phyloP scores from a whole-genome alignment of 345 rosid species.

The Citrus hindsii region DNA sequence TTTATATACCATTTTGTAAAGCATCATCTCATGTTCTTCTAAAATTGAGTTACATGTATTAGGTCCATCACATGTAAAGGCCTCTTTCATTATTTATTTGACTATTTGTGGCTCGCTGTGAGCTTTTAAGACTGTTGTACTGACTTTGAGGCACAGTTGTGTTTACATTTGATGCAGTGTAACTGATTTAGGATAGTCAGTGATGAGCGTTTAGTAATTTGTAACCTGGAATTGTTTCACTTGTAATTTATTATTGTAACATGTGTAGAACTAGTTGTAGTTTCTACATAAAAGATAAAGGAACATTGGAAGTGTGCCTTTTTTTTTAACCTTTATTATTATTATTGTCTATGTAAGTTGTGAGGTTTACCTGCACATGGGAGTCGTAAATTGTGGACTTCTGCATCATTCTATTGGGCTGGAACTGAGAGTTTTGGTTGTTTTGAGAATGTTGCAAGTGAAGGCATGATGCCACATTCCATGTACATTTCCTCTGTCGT shows the following conservation, averaged over 20 bases:
- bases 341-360: background rate
- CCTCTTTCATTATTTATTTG: conserved; percentile 24
- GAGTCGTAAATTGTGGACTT: conserved; percentile 5
- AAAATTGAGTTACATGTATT: conserved; percentile 25
- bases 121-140: conserved; percentile 29
- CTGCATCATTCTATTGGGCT: conserved; percentile 13
- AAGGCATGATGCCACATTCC: background rate
- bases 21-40: conserved; percentile 10
- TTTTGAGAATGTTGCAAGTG: conserved; percentile 1
- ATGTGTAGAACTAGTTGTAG: background rate
- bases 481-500: background rate
- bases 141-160: conserved; percentile 18
- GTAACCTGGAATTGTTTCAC: conserved; percentile 13
- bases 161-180: conserved; percentile 14
- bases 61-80: conserved; percentile 26
- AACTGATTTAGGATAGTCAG: conserved; percentile 19
- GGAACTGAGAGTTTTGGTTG: conserved; percentile 2
- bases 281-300: background rate
- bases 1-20: conserved; percentile 19
- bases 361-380: background rate
- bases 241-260: conserved; percentile 26
- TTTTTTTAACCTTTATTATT: background rate
- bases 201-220: conserved; percentile 13
- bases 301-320: background rate
- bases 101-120: conserved; percentile 9